Base-by-base conservation (phyloP, 2,329 filamentous ascomycete genomes). In the Calonectria fujianensis region DNA sequence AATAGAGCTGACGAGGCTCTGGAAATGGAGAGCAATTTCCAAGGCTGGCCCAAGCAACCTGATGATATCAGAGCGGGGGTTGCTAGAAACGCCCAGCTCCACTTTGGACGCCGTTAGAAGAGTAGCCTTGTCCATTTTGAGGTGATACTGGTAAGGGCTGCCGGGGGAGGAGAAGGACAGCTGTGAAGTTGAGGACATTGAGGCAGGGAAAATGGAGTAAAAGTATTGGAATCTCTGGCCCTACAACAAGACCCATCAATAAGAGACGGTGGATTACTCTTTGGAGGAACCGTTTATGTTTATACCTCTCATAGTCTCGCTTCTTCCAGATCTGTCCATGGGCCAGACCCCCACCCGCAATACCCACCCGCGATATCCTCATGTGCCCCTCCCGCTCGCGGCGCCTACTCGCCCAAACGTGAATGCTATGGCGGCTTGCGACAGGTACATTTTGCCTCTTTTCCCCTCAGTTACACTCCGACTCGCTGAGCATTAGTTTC, bases 31-130 rank as follows among this genome's bases (percentile, higher is more conserved):
- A 57, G 83, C 82, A 65, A 84, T 75, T 64, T 82, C 80, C 50
- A 88, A 72, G 37, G 82, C 78, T n/a, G 86, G 84, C 20, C 77
- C 77, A 31, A 87, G 79, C 41, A 82, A 78, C 39, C 81, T 82
- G 70, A 84, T 77, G 63, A 86, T 68, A 50, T 82, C 79, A 24
- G 83, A 83, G 73, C 80, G 82, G 73, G 82, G 82, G 61, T 80
- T 77, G 61, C 81, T 74, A 45, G 80, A 78, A 32, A 80, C 80
- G 11, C 76, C 75, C 4, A 84, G 82, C 77, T 85, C 83, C 80
- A 83, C 83, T 59, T 77, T 83, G 63, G 85, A 84, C 75, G 85
- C 82, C 54, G 86, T 83, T 70, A 87, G 82, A 77, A 87, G 81
- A 67, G 80, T 82, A 74, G 84, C 80, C 74, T 85, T 84, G 76